Percentiles rank a stretch among this genome's conserved stretches.
Conservation (phyloP, 2,329 filamentous ascomycete species). For the Nemania sp. region DNA sequence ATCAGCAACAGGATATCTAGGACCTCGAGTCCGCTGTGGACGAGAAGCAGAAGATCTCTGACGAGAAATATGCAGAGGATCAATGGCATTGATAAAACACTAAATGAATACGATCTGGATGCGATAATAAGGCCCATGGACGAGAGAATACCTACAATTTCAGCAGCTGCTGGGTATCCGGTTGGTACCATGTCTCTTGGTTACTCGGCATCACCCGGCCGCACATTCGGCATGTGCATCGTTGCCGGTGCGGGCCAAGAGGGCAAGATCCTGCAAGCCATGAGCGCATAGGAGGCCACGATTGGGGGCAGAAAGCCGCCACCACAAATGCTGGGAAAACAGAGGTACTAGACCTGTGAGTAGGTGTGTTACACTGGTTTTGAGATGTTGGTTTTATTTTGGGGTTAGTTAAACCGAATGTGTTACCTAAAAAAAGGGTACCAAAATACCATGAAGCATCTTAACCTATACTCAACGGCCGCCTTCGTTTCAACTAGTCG, state of each 20-base stretch:
- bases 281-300: conserved; percentile 12
- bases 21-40: too few species aligned
- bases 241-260: not conserved
- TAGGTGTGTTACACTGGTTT: too few species aligned
- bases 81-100: conserved; percentile 1
- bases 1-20: too few species aligned
- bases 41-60: too few species aligned
- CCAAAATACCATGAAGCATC: too few species aligned
- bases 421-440: too few species aligned
- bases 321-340: not conserved
- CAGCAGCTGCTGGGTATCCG: conserved; percentile 18
- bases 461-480: too few species aligned
- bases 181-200: conserved; percentile 18
- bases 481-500: too few species aligned
- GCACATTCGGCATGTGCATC: conserved; percentile 11
- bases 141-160: conserved; percentile 2
- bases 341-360: too few species aligned
- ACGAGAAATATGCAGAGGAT: not conserved
- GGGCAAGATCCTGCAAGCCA: conserved; percentile 3
- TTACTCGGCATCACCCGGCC: conserved; percentile 3
- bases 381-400: too few species aligned
- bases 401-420: too few species aligned
- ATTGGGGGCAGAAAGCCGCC: conserved; percentile 3
- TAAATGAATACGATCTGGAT: not conserved
- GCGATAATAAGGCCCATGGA: conserved; percentile 4